phyloP scores from a whole-genome alignment of 495 filamentous ascomycete species.

The Polyplosphaeria fusca region DNA sequence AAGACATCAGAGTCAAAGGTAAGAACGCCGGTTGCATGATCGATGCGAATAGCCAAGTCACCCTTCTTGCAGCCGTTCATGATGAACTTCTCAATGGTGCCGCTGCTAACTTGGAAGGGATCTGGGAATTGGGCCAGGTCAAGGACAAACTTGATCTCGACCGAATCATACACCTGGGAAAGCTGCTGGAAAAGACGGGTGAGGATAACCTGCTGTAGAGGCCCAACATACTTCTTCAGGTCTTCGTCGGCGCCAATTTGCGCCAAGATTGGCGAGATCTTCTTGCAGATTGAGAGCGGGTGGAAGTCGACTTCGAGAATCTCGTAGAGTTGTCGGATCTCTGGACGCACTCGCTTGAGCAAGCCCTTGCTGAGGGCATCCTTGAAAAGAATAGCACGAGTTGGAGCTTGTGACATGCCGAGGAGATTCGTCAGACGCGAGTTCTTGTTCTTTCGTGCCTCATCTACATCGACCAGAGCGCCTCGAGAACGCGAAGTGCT shows the following conservation, averaged over 20 bases:
- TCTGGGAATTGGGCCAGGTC: constrained; percentile 94
- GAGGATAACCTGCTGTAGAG: constrained; percentile 96
- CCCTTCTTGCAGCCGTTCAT: constrained; percentile 99
- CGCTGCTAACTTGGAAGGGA: constrained; percentile 87
- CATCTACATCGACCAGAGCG: constrained; percentile 92
- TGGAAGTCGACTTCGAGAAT: constrained; percentile 99
- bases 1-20: constrained; percentile 98
- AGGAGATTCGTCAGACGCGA: constrained; percentile 91
- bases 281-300: constrained; percentile 96
- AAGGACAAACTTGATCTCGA: constrained; percentile 90
- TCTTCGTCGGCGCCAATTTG: constrained; percentile 93
- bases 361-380: constrained; percentile 93
- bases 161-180: constrained; percentile 98
- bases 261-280: constrained; percentile 92
- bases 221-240: constrained; percentile 93
- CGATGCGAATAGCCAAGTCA: constrained; percentile 91
- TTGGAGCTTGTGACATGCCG: constrained; percentile 85
- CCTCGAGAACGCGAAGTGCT: constrained; percentile 95
- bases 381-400: constrained; percentile 86
- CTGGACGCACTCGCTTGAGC: constrained; percentile 81
- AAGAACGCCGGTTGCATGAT: constrained; percentile 88
- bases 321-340: constrained; percentile 95
- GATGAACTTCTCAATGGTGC: constrained; percentile 98
- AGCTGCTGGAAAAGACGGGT: constrained; percentile 98
- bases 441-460: constrained; percentile 98